Percentiles rank a stretch among this genome's conserved stretches.
Conservation (phyloP, 176 grass and related monocot species). For the Cocos nucifera region DNA sequence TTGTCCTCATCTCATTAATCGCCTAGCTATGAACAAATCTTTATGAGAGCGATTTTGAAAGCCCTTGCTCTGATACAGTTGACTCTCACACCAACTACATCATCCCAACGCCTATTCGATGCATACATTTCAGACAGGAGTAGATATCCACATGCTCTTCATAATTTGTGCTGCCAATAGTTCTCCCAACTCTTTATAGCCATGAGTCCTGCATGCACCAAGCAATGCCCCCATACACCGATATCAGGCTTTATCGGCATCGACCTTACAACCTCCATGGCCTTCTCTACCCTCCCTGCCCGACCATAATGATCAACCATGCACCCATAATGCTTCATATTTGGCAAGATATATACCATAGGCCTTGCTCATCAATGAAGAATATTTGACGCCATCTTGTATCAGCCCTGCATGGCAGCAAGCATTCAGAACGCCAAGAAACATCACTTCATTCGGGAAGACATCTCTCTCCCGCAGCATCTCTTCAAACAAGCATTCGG, state of each 20-base stretch:
- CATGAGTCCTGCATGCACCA: slow-evolving; percentile 11
- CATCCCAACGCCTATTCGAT: too few species aligned
- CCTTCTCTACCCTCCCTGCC: background rate
- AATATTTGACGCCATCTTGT: slow-evolving; percentile 2
- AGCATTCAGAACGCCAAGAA: slow-evolving; percentile 7
- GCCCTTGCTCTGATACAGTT: too few species aligned
- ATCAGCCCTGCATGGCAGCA: slow-evolving; percentile 12
- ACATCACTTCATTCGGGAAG: background rate
- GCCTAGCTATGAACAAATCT: too few species aligned
- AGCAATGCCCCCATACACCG: slow-evolving; percentile 11
- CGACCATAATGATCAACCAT: slow-evolving; percentile 3
- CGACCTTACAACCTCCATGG: slow-evolving; percentile 1
- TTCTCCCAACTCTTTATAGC: background rate
- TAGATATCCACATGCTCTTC: too few species aligned
- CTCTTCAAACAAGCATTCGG: background rate
- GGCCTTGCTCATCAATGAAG: slow-evolving; percentile 1
- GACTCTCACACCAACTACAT: too few species aligned
- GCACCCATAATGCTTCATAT: slow-evolving; percentile 18
- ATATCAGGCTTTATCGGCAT: slow-evolving; percentile 35
- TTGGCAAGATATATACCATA: background rate
- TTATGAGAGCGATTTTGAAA: too few species aligned
- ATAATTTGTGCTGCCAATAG: background rate
- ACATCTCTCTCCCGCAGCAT: background rate
- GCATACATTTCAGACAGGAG: too few species aligned
- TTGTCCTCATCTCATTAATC: too few species aligned